Evolutionary conservation across 495 filamentous ascomycete genomes (phyloP), one percentile per base, ranked within the genome.

Genomic region (Aspergillus baeticus): DNA sequence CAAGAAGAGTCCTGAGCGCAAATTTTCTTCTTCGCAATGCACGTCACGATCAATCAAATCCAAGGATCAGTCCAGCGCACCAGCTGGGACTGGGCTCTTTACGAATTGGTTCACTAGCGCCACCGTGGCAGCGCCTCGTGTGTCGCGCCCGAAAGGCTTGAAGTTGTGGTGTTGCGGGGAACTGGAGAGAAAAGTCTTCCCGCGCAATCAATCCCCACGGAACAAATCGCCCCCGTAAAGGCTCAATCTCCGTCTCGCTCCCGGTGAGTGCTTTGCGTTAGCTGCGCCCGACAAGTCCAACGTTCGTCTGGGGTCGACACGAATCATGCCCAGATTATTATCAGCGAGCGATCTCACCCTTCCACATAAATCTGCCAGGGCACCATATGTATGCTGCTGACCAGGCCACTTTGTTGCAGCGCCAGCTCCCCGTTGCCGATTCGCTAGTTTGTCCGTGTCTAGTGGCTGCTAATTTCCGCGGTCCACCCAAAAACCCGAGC

Each of bases 401-500:
- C 20, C 42, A 23, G 3, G 20, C 38, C n/a, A 20, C 22, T 26
- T 5, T 10, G 18, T 10, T 26, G 34, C 31, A 29, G 15, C 8
- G 15, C 26, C 20, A 20, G 33, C 13, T 29, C 42, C 21, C 14
- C 31, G 35, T 14, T 11, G 39, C 31, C 21, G 17, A 54, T 54
- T 54, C 42, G 51, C 36, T 20, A 1, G 11, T 10, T 38, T 13
- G n/a, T 46, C 51, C 51, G 51, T 46, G 51, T 37, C 33, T 34
- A 42, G 33, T 54, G 41, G 15, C 51, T 33, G 41, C 11, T 46
- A 46, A 54, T 54, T 23, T 54, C 51, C 51, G 51, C 38, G 36
- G 31, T 54, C 41, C 51, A 43, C 51, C 8, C 8, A 8, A 6
- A 29, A 6, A 13, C 15, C 37, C 36, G 26, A 29, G 26, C 1